phyloP scores from a whole-genome alignment of 1,139 yeast species.

The Suhomyces choctaworum region DNA sequence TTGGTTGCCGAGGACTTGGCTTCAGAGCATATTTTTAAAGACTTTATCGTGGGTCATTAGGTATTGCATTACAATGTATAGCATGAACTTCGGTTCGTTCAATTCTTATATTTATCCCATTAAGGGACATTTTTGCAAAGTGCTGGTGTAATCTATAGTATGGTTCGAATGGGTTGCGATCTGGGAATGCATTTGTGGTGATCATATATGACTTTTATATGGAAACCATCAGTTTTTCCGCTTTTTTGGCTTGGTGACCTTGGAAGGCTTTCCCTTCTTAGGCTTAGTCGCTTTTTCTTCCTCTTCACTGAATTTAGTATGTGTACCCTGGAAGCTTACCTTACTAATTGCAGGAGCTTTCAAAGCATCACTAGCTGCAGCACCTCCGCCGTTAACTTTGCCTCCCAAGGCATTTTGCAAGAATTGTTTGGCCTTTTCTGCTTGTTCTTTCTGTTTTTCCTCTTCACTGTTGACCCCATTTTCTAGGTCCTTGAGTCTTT shows the following conservation, averaged over 20 bases:
- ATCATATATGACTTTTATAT: too few relatives aligned
- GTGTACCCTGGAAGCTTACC: slow-evolving; percentile 58
- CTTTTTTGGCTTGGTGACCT: slow-evolving; percentile 9
- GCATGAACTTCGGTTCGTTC: slow-evolving; percentile 8
- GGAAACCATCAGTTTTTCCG: slow-evolving; percentile 1
- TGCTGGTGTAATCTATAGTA: too few relatives aligned
- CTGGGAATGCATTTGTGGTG: too few relatives aligned
- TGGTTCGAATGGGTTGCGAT: too few relatives aligned
- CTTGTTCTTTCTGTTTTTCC: slow-evolving; percentile 23
- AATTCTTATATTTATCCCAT: slow-evolving; percentile 6
- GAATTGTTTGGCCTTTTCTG: slow-evolving; percentile 43
- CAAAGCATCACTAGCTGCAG: slow-evolving; percentile 28
- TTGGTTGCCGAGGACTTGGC: slow-evolving; percentile 58
- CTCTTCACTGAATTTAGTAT: slow-evolving; percentile 46
- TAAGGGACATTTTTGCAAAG: slow-evolving; percentile 1
- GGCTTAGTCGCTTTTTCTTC: slow-evolving; percentile 3
- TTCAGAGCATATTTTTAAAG: slow-evolving; percentile 61
- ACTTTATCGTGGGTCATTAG: slow-evolving; percentile 39
- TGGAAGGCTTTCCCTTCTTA: slow-evolving; percentile 7
- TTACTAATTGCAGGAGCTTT: slow-evolving; percentile 59
- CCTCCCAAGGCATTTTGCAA: slow-evolving; percentile 49
- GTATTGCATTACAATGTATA: slow-evolving; percentile 5
- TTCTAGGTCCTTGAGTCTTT: slow-evolving; percentile 52
- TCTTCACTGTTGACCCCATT: slow-evolving; percentile 18
- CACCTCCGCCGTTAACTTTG: slow-evolving; percentile 30